A percentile compares a stretch with the other conserved stretches of the same genome.
These are phyloP conservation scores for Lagenidium sp. DNA, from an alignment of 352 stramenopile species.

Conservation along the genomic window DNA sequence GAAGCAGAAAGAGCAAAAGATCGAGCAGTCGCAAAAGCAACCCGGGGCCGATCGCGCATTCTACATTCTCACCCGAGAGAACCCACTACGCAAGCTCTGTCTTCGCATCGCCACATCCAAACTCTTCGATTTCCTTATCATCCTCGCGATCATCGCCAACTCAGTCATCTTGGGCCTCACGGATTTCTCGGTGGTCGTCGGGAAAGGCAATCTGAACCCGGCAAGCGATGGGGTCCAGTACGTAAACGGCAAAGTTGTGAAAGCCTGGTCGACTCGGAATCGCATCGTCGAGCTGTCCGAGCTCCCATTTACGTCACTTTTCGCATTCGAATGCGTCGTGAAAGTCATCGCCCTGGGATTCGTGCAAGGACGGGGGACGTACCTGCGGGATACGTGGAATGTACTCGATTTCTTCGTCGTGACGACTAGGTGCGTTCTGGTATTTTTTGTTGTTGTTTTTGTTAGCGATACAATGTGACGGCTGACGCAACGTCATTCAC, in stretches of 20 bases:
- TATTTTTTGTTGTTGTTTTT: no score
- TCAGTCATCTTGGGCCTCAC: constrained; percentile 82
- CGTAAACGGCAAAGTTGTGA: constrained; percentile 22
- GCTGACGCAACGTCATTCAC: neutral
- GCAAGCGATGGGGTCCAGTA: constrained; percentile 33
- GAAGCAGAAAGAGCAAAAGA: constrained; percentile 6
- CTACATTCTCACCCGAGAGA: constrained; percentile 30
- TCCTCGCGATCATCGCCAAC: constrained; percentile 80
- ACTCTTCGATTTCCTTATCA: constrained; percentile 83
- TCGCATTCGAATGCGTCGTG: constrained; percentile 80
- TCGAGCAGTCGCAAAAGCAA: constrained; percentile 6
- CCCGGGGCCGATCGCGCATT: constrained; percentile 42
- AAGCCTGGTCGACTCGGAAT: constrained; percentile 38
- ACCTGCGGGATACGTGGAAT: constrained; percentile 87
- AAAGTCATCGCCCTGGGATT: constrained; percentile 89
- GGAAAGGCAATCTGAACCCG: constrained; percentile 48
- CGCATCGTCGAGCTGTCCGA: constrained; percentile 65
- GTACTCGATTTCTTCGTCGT: constrained; percentile 91
- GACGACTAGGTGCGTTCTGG: constrained; percentile 47
- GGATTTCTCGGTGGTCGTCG: constrained; percentile 73
- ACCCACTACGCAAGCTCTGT: constrained; percentile 37
- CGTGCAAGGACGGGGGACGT: constrained; percentile 41
- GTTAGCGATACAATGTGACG: no score
- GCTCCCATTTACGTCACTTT: constrained; percentile 80
- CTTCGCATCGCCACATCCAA: constrained; percentile 37